Percentiles rank a stretch among this genome's conserved stretches.
phyloP scores from a whole-genome alignment of 352 stramenopile species.

The Thalassiosira hispida region DNA sequence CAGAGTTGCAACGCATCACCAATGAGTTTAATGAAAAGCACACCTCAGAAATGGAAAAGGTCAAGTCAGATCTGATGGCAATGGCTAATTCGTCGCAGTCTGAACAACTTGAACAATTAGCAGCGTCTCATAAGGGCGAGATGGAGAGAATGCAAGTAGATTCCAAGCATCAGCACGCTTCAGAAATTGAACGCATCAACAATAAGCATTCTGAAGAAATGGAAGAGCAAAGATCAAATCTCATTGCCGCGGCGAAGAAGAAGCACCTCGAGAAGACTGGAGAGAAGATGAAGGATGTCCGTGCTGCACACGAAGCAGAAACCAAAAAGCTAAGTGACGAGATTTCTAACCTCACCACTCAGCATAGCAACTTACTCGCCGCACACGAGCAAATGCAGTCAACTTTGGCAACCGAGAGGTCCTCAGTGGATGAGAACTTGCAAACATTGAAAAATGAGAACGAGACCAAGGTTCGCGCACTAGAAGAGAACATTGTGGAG shows the following conservation, averaged over 20 bases:
- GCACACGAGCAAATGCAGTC: slow-evolving; percentile 24
- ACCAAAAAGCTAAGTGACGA: slow-evolving; percentile 29
- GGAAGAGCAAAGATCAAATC: slow-evolving; percentile 20
- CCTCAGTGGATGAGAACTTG: slow-evolving; percentile 21
- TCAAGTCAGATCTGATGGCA: slow-evolving; percentile 35
- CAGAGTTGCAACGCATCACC: slow-evolving; percentile 40
- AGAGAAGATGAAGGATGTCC: slow-evolving; percentile 32
- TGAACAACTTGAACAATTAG: slow-evolving; percentile 37
- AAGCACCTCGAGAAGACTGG: slow-evolving; percentile 40
- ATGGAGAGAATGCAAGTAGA: slow-evolving; percentile 26
- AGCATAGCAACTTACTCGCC: slow-evolving; percentile 4
- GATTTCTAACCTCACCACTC: slow-evolving; percentile 13
- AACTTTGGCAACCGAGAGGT: slow-evolving; percentile 19
- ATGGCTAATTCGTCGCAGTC: slow-evolving; percentile 39
- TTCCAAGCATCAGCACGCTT: slow-evolving; percentile 32
- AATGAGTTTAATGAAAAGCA: slow-evolving; percentile 22
- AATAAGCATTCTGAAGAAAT: slow-evolving; percentile 35
- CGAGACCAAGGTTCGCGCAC: slow-evolving; percentile 19
- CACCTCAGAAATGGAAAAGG: slow-evolving; percentile 19
- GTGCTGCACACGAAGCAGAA: slow-evolving; percentile 39
- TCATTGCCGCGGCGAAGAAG: slow-evolving; percentile 18
- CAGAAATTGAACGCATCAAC: slow-evolving; percentile 43
- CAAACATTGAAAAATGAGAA: slow-evolving; percentile 28
- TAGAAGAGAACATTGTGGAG: slow-evolving; percentile 37
- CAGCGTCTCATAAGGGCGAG: slow-evolving; percentile 33